phyloP scores from a whole-genome alignment of 2,329 filamentous ascomycete genomes.

The Pezicula neosporulosa region DNA sequence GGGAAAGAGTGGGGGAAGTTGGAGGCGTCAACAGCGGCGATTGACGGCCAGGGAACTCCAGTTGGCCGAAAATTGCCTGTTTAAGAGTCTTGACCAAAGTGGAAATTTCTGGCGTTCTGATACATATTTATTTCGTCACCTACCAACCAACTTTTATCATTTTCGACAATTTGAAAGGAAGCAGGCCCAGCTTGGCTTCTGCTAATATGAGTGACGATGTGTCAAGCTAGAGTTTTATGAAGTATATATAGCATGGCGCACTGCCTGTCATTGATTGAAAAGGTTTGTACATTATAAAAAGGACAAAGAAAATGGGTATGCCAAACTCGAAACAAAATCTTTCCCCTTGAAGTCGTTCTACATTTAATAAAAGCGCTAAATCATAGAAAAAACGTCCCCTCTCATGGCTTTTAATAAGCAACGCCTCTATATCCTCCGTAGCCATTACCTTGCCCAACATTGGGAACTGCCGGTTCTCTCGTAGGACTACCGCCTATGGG shows the following conservation, averaged over 20 bases:
- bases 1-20: neutral
- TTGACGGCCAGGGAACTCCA: too few species aligned
- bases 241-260: neutral
- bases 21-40: too few species aligned
- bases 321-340: neutral
- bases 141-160: too few species aligned
- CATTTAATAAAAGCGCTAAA: neutral
- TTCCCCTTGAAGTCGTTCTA: neutral
- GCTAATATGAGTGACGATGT: neutral
- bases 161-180: too few species aligned
- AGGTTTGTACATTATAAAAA: conserved; percentile 1
- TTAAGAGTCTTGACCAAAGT: too few species aligned
- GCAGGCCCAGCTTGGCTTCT: too few species aligned
- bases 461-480: conserved; percentile 16
- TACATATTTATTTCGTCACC: too few species aligned
- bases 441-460: conserved; percentile 2
- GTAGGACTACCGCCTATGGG: conserved; percentile 20
- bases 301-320: conserved; percentile 1
- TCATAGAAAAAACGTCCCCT: neutral
- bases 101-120: too few species aligned
- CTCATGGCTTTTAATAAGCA: conserved; percentile 17
- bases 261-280: neutral
- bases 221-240: too few species aligned
- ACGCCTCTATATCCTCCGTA: conserved; percentile 22
- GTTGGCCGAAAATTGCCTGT: too few species aligned